Conservation (phyloP, 225 moss, liverwort and hornwort genomes). For the Lunularia cruciata region DNA sequence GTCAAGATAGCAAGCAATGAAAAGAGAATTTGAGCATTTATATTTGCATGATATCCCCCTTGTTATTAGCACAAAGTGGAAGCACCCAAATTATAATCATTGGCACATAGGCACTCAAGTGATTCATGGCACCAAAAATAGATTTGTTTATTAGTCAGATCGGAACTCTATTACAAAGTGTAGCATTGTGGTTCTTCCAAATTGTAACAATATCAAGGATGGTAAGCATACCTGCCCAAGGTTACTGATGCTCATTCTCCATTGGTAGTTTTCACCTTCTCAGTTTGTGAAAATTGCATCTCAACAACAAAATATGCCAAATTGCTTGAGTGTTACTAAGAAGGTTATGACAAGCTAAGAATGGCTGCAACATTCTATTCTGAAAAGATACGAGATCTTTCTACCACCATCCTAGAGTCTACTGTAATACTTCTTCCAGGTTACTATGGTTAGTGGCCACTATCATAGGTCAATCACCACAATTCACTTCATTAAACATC, state of each 20-base stretch:
- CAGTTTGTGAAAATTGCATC: not conserved
- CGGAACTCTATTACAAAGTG: no score
- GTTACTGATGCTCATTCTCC: slow-evolving; percentile 30
- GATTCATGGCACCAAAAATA: no score
- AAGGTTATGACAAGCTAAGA: slow-evolving; percentile 24
- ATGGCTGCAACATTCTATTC: slow-evolving; percentile 42
- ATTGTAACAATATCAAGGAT: no score
- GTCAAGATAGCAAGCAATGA: no score
- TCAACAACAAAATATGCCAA: slow-evolving; percentile 34
- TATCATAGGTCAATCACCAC: slow-evolving; percentile 33
- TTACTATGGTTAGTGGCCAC: slow-evolving; percentile 42
- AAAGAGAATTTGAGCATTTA: no score
- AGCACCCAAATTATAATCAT: no score
- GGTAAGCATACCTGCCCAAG: slow-evolving; percentile 29
- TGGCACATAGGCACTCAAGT: no score
- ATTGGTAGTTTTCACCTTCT: slow-evolving; percentile 16
- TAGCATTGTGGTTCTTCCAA: no score
- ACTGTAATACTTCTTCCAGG: slow-evolving; percentile 32
- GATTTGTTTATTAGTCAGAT: no score
- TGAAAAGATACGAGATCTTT: slow-evolving; percentile 40
- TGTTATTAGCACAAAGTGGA: no score
- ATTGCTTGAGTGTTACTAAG: slow-evolving; percentile 34
- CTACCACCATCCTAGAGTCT: slow-evolving; percentile 29
- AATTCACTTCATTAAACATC: no score
- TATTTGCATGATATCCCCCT: no score